Percentiles rank a stretch among this genome's conserved stretches.
phyloP scores from a whole-genome alignment of 2,329 filamentous ascomycete genomes.

The Alternaria tenuissima region DNA sequence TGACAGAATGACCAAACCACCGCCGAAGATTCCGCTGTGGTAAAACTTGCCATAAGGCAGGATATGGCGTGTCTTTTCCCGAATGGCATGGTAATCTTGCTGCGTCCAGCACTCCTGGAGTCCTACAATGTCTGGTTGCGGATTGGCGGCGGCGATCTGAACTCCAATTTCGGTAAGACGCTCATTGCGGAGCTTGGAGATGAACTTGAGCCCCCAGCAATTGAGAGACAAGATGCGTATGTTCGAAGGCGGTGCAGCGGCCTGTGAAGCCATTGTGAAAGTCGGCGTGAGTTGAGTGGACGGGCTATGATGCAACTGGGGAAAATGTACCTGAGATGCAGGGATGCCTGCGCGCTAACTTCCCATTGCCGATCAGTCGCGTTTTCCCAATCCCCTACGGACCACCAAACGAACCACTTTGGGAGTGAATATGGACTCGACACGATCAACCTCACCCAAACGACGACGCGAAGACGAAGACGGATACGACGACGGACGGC shows the following conservation, averaged over 20 bases:
- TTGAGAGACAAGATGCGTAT: conserved; percentile 89
- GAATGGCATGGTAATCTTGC: conserved; percentile 81
- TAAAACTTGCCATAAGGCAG: conserved; percentile 96
- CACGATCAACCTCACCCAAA: conserved; percentile 38
- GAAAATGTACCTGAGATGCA: conserved; percentile 19
- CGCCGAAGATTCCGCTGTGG: conserved; percentile 85
- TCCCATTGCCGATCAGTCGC: conserved; percentile 19
- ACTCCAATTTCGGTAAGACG: conserved; percentile 85
- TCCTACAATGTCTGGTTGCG: conserved; percentile 84
- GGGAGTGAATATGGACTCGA: conserved; percentile 25
- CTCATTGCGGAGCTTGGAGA: conserved; percentile 78
- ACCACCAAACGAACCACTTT: not conserved
- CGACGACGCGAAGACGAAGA: conserved; percentile 41
- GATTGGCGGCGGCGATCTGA: conserved; percentile 73
- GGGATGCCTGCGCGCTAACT: conserved; percentile 21
- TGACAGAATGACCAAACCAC: conserved; percentile 86
- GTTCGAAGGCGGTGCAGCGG: conserved; percentile 52
- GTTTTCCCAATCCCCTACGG: conserved; percentile 17
- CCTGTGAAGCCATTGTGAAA: conserved; percentile 32
- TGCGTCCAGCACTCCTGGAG: conserved; percentile 95
- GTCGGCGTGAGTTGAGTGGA: not conserved
- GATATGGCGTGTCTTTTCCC: conserved; percentile 73
- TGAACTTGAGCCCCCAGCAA: conserved; percentile 93
- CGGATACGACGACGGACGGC: conserved; percentile 37
- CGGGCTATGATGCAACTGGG: conserved; percentile 27